Percentiles rank a stretch among this genome's conserved stretches.
phyloP scores from a whole-genome alignment of 2,329 filamentous ascomycete genomes.

The Hyphodiscus sp. region DNA sequence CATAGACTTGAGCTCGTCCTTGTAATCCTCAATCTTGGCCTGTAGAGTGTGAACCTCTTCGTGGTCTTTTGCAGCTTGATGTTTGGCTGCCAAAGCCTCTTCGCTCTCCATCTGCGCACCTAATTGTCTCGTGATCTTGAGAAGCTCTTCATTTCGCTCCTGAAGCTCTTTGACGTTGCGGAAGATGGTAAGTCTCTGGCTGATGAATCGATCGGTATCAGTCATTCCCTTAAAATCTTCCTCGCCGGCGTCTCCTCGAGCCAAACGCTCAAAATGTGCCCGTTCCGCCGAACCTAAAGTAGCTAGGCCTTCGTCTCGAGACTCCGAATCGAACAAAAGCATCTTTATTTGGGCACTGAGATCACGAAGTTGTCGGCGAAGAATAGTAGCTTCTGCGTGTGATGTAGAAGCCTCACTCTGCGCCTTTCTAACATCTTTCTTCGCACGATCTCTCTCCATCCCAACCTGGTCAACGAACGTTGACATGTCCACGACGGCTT shows the following conservation, averaged over 20 bases:
- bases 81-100: conserved; percentile 65
- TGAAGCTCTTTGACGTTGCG: conserved; percentile 79
- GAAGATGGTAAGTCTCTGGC: conserved; percentile 82
- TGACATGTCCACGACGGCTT: conserved; percentile 79
- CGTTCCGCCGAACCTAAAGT: conserved; percentile 66
- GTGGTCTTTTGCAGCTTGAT: conserved; percentile 56
- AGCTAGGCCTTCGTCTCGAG: conserved; percentile 71
- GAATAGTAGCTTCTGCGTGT: conserved; percentile 66
- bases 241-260: conserved; percentile 67
- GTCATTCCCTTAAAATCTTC: conserved; percentile 67
- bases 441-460: conserved; percentile 70
- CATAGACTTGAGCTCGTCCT: conserved; percentile 79
- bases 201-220: conserved; percentile 83
- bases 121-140: conserved; percentile 76
- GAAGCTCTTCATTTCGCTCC: conserved; percentile 77
- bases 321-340: conserved; percentile 78
- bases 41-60: conserved; percentile 69
- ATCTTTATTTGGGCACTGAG: conserved; percentile 86
- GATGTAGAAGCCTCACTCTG: conserved; percentile 62
- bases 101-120: conserved; percentile 88
- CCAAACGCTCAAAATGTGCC: conserved; percentile 68
- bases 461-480: conserved; percentile 76
- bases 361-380: conserved; percentile 82
- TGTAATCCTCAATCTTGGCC: conserved; percentile 67
- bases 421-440: conserved; percentile 71